Evolutionary conservation across 805 yeast genomes (phyloP).

Genomic region (Dipodascus albidus): DNA sequence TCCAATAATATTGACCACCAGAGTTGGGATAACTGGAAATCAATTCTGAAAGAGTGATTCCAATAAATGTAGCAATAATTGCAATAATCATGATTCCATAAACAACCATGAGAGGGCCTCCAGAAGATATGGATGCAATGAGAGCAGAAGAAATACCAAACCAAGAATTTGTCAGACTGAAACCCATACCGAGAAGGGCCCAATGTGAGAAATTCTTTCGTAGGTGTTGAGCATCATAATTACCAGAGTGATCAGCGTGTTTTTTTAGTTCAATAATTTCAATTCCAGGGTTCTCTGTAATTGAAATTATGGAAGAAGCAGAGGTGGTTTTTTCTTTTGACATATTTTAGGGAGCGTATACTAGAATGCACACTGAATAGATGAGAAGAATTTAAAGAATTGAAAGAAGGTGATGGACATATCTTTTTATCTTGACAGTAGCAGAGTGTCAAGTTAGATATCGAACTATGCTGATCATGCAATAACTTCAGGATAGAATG

Average conservation of each 20-base stretch:
- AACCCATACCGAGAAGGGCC: constrained; percentile 39
- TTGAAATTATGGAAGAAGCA: neutral
- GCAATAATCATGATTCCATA: constrained; percentile 49
- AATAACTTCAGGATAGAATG: neutral
- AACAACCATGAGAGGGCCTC: constrained; percentile 52
- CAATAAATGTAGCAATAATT: constrained; percentile 43
- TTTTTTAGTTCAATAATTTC: neutral
- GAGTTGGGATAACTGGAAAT: constrained; percentile 59
- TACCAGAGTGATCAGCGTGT: neutral
- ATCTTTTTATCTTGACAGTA: too few relatives aligned
- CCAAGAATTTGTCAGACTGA: constrained; percentile 51
- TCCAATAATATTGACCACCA: constrained; percentile 62
- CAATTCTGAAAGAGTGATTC: constrained; percentile 52
- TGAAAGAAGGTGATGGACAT: too few relatives aligned
- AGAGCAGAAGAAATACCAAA: constrained; percentile 55
- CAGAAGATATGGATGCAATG: constrained; percentile 46
- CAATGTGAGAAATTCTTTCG: constrained; percentile 47
- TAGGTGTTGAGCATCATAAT: constrained; percentile 29
- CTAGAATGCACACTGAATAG: too few relatives aligned
- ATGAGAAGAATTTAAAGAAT: too few relatives aligned
- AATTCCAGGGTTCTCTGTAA: neutral
- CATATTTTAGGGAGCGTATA: neutral
- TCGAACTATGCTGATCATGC: too few relatives aligned
- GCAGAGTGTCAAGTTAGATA: too few relatives aligned
- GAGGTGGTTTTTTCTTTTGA: neutral